These are phyloP conservation scores for Staphylotrichum longicolle DNA, from an alignment of 495 filamentous ascomycete genomes.

Conservation along the genomic window DNA sequence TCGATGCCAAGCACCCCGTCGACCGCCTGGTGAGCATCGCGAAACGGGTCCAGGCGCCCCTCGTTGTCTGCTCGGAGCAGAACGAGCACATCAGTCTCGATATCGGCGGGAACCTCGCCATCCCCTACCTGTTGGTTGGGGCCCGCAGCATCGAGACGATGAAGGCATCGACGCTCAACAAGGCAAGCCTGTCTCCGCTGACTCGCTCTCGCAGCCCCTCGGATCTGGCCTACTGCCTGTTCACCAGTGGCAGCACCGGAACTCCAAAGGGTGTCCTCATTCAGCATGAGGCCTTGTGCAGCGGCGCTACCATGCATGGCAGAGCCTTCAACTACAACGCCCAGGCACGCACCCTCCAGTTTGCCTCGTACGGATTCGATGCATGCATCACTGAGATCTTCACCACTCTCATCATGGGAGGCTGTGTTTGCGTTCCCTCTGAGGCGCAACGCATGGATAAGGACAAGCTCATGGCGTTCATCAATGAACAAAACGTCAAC, in stretches of 20 bases:
- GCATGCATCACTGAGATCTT: conserved; percentile 54
- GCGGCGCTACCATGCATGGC: conserved; percentile 10
- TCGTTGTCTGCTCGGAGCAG: conserved; percentile 20
- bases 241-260: conserved; percentile 60
- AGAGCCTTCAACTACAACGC: background rate
- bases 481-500: conserved; percentile 23
- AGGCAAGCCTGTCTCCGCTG: conserved; percentile 12
- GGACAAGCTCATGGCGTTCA: conserved; percentile 32
- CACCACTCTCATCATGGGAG: conserved; percentile 47
- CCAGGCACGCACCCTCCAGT: conserved; percentile 52
- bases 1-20: conserved; percentile 55
- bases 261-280: conserved; percentile 47
- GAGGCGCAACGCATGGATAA: conserved; percentile 26
- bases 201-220: conserved; percentile 11
- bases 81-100: conserved; percentile 17
- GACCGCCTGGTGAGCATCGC: conserved; percentile 42
- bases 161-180: conserved; percentile 7
- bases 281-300: conserved; percentile 37
- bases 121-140: conserved; percentile 16
- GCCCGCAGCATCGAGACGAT: conserved; percentile 3
- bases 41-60: conserved; percentile 11
- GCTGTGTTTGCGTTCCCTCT: conserved; percentile 36
- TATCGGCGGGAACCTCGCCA: conserved; percentile 33
- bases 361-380: conserved; percentile 59
- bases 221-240: conserved; percentile 47